These are phyloP conservation scores for Talaromyces thailandensis DNA, from an alignment of 495 filamentous ascomycete species.

Conservation along the genomic window DNA sequence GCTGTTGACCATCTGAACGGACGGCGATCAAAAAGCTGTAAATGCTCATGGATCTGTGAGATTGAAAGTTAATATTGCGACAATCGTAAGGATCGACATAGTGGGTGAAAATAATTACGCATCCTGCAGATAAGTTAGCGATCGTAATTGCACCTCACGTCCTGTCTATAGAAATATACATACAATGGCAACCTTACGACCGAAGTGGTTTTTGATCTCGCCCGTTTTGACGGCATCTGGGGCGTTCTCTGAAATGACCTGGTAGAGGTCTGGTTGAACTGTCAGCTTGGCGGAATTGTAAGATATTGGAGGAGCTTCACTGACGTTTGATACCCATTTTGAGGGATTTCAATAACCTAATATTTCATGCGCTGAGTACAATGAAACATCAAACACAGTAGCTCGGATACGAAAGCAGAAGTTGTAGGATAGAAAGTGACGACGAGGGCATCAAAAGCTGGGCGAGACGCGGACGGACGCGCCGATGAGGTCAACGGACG, in stretches of 20 bases:
- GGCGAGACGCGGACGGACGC: conserved; percentile 17
- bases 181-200: conserved; percentile 94
- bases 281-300: neutral
- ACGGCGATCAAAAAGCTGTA: conserved; percentile 98
- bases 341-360: neutral
- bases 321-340: conserved; percentile 86
- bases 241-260: conserved; percentile 83
- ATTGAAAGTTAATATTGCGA: neutral
- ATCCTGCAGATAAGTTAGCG: neutral
- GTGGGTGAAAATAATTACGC: neutral
- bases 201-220: conserved; percentile 98
- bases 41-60: conserved; percentile 85
- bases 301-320: conserved; percentile 3
- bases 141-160: neutral
- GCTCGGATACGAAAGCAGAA: neutral
- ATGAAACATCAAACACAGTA: neutral
- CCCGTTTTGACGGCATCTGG: conserved; percentile 91
- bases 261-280: conserved; percentile 52
- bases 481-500: conserved; percentile 16
- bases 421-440: neutral
- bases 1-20: conserved; percentile 89
- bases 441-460: neutral
- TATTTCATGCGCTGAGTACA: neutral
- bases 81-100: neutral
- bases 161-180: conserved; percentile 20